These are phyloP conservation scores for Ocimum tenuiflorum DNA, from an alignment of 257 asterid genomes.

Conservation along the genomic window DNA sequence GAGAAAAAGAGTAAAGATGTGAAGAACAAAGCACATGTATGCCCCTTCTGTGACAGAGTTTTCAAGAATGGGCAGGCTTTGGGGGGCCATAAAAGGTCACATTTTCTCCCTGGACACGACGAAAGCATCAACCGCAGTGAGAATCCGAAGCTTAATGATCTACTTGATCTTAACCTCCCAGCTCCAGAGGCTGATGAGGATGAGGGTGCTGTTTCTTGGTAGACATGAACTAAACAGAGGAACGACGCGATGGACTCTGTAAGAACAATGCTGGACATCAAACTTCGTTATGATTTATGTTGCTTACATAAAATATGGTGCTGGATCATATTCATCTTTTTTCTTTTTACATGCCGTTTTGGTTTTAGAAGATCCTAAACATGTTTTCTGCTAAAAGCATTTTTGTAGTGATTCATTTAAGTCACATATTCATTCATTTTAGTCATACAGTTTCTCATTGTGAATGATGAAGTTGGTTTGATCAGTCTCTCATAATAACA, in stretches of 20 bases:
- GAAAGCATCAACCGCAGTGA: constrained; percentile 26
- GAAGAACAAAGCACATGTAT: constrained; percentile 57
- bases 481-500: neutral
- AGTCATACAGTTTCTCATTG: neutral
- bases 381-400: constrained; percentile 7
- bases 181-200: constrained; percentile 66
- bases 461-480: neutral
- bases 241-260: constrained; percentile 4
- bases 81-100: constrained; percentile 95
- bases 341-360: constrained; percentile 10
- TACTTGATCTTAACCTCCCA: constrained; percentile 85
- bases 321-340: neutral
- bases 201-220: constrained; percentile 36
- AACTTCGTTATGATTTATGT: neutral
- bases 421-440: constrained; percentile 2
- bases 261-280: neutral
- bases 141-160: constrained; percentile 28
- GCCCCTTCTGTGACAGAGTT: constrained; percentile 69
- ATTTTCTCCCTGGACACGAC: constrained; percentile 48
- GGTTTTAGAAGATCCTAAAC: constrained; percentile 10
- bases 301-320: neutral
- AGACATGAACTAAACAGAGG: constrained; percentile 13
- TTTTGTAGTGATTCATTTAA: constrained; percentile 22
- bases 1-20: constrained; percentile 41
- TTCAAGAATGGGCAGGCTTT: constrained; percentile 75